Base-by-base conservation (phyloP, 805 yeast species). In the Saturnispora ahearnii region DNA sequence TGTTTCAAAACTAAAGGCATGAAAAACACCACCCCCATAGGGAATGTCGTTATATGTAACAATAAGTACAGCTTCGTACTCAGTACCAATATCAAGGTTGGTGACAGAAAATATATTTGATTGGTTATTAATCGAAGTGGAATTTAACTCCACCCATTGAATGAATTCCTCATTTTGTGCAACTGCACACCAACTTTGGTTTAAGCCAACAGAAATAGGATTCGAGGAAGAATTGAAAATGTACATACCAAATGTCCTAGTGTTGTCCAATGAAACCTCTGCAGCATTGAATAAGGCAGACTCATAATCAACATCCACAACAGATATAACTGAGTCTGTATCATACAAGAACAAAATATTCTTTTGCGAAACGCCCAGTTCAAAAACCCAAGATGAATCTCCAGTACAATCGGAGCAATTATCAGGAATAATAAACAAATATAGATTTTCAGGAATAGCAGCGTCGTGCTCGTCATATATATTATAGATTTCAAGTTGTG, bases 331-430 rank as follows among this genome's bases (percentile, higher is more conserved):
- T 10, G 78, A 61, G 15, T 77, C 67, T 41, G 71, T 69, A 62
- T 82, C 88, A 85, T 87, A 84, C 59, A 82, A 87, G 57, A 77
- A 84, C 1, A 79, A 78, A 55, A 82, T 66, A 60, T 81, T 81
- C 45, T 71, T 71, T 57, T 75, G 81, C 2, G 87, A 80, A 2
- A 79, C 76, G 3, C 87, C 90, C 32, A 88, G 63, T 59, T 81
- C 78, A 59, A 82, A 85, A 7, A 70, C 55, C 90, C 90, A 84
- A 5, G 52, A 50, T 12, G 53, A 54, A 21, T 51, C 45, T 3
- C 46, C 24, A 5, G 46, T 29, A 53, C 67, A 62, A 5, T 24
- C 18, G 0, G 46, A 43, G 47, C 66, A 59, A 1, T 51, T 51
- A n/a, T 55, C 61, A 2, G 68, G 57, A 2, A 40, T 45, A 3